These are phyloP conservation scores for Aspergillus funiculosus DNA, from an alignment of 495 filamentous ascomycete species.

Conservation along the genomic window DNA sequence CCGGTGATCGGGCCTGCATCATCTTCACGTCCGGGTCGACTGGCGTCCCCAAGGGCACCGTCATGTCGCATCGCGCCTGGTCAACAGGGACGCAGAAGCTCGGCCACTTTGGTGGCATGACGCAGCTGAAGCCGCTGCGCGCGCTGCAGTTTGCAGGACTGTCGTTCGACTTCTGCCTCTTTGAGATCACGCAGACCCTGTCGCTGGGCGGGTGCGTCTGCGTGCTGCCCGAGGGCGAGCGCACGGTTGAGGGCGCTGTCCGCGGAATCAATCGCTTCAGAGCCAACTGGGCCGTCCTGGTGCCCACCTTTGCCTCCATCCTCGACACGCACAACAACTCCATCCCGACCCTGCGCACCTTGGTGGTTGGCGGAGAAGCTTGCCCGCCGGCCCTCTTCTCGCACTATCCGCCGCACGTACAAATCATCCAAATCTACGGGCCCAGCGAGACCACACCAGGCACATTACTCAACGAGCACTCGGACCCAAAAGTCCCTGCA, in stretches of 20 bases:
- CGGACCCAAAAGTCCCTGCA: too few species aligned
- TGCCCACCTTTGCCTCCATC: background rate
- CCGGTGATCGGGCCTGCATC: background rate
- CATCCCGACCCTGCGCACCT: background rate
- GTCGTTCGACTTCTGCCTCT: slow-evolving; percentile 10
- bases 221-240: slow-evolving; percentile 10
- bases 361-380: background rate
- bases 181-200: slow-evolving; percentile 7
- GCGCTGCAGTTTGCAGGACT: slow-evolving; percentile 8
- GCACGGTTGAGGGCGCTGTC: too few species aligned
- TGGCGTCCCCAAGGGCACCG: slow-evolving; percentile 5
- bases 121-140: too few species aligned
- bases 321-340: background rate
- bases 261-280: slow-evolving; percentile 5
- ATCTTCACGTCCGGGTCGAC: slow-evolving; percentile 12
- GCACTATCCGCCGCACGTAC: background rate
- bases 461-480: too few species aligned
- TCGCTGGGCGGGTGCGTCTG: slow-evolving; percentile 10
- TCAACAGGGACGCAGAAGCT: too few species aligned
- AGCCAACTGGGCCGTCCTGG: background rate
- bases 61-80: slow-evolving; percentile 6
- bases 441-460: too few species aligned
- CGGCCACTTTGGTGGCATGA: too few species aligned
- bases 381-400: too few species aligned
- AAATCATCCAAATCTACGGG: background rate